Evolutionary conservation across 345 rosid genomes (phyloP).

Genomic region (Luvunga scandens): DNA sequence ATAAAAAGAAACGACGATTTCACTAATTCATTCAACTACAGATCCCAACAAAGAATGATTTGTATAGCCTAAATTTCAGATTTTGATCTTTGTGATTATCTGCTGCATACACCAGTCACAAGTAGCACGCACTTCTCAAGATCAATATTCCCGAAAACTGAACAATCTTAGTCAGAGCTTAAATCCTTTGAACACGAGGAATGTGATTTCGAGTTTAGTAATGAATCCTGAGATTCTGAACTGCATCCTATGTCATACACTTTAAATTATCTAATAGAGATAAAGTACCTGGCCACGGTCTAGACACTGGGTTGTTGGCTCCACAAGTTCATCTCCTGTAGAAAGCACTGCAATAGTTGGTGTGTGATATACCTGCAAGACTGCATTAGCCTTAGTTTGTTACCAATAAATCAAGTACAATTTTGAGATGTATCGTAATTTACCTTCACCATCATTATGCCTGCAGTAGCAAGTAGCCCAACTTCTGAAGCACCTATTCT

Average conservation of each 20-base stretch:
- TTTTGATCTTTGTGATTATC: neutral
- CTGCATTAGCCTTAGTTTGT: constrained; percentile 11
- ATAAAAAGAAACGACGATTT: neutral
- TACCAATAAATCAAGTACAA: constrained; percentile 16
- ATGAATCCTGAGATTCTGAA: neutral
- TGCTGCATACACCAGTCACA: neutral
- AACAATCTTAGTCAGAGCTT: neutral
- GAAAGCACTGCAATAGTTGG: constrained; percentile 91
- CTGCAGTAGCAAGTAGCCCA: constrained; percentile 87
- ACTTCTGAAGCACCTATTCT: constrained; percentile 85
- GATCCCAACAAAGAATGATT: constrained; percentile 1
- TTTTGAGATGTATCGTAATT: constrained; percentile 26
- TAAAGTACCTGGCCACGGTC: constrained; percentile 84
- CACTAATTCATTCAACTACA: neutral
- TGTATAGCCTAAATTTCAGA: neutral
- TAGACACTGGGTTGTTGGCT: constrained; percentile 53
- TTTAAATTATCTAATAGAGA: constrained; percentile 3
- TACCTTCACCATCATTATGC: constrained; percentile 82
- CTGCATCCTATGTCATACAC: neutral
- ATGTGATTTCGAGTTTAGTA: neutral
- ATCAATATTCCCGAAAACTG: neutral
- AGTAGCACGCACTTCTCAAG: neutral
- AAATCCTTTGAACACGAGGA: neutral
- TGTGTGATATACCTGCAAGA: constrained; percentile 65
- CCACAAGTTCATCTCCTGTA: constrained; percentile 93